Base-by-base conservation (phyloP, 1,284 basidiomycete species). In the Cryptococcus amylolentus region DNA sequence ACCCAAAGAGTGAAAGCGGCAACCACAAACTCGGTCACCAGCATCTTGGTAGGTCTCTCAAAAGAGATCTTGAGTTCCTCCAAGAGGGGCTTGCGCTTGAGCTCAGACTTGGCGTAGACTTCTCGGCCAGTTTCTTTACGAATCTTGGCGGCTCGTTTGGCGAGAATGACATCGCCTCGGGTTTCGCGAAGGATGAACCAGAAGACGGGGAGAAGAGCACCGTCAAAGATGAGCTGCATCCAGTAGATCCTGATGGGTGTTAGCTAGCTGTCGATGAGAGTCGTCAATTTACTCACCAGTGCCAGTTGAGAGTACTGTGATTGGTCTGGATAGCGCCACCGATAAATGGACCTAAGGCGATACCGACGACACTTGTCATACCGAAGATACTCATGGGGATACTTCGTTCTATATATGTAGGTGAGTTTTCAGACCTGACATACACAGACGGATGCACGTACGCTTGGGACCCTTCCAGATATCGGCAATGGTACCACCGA, bases 61-160 rank as follows among this genome's bases (percentile, higher is more conserved):
- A 84, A 86, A 8, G 85, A 84, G 49, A 85, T 82, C 63, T 79
- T 83, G 55, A 90, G 84, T 43, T 88, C 69, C 12, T 78, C 81
- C 54, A 72, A 69, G 31, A 89, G 63, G 52, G 79, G 82, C 0
- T 80, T 79, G 23, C 81, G 78, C 61, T 89, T 84, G 54, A 85
- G 82, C 68, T 89, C 87, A 0, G 84, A 80, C 16, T 80, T 78
- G 1, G 87, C 84, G 72, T 87, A 87, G 13, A 81, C 73, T 16
- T 73, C 60, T 63, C 87, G 81, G 2, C 86, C 85, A 0, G 85
- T 86, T 49, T 83, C 74, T 71, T 85, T 86, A 49, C 87, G 80
- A 55, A 83, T 66, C 61, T 81, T 81, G 62, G 78, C 81, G 9
- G 86, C 87, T 10, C 84, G 76, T n/a, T 80, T 77, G 2, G 80